Conservation (phyloP, 2,329 filamentous ascomycete species). For the Fusarium nisikadoi region DNA sequence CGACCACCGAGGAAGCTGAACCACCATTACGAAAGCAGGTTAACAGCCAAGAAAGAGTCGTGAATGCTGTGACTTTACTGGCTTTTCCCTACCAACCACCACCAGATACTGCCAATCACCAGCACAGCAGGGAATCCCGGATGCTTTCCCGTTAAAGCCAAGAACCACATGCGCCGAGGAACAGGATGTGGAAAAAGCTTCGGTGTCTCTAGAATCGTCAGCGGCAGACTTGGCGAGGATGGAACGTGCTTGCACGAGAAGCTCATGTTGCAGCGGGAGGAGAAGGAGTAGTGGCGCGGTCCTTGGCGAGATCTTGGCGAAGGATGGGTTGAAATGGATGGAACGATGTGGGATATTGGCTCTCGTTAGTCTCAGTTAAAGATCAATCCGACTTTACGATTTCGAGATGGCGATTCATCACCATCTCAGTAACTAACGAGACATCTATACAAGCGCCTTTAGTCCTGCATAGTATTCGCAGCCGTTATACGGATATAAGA, state of each 20-base stretch:
- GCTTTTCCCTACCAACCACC: not conserved
- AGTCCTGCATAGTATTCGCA: not conserved
- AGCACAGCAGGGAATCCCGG: too few relatives aligned
- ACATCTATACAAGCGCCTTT: too few relatives aligned
- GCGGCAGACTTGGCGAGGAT: not conserved
- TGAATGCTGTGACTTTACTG: not conserved
- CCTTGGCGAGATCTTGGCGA: conserved; percentile 29
- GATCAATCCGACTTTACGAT: fast-evolving
- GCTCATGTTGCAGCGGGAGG: conserved; percentile 3
- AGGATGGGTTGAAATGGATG: not conserved
- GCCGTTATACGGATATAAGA: not conserved
- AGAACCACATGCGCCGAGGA: not conserved
- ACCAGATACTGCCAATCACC: not conserved
- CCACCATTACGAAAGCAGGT: not conserved
- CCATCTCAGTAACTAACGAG: too few relatives aligned
- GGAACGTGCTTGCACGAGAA: conserved; percentile 9
- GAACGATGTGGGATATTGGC: not conserved
- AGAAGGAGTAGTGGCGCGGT: conserved; percentile 14
- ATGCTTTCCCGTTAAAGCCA: not conserved
- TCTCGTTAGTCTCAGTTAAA: not conserved
- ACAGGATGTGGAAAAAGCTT: not conserved
- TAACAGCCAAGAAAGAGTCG: fast-evolving
- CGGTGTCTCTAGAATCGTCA: not conserved
- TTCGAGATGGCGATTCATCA: not conserved
- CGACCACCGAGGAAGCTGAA: not conserved